Percentiles rank a stretch among this genome's conserved stretches.
Conservation (phyloP, 768 basidiomycete species). For the Psilocybe tampanensis region DNA sequence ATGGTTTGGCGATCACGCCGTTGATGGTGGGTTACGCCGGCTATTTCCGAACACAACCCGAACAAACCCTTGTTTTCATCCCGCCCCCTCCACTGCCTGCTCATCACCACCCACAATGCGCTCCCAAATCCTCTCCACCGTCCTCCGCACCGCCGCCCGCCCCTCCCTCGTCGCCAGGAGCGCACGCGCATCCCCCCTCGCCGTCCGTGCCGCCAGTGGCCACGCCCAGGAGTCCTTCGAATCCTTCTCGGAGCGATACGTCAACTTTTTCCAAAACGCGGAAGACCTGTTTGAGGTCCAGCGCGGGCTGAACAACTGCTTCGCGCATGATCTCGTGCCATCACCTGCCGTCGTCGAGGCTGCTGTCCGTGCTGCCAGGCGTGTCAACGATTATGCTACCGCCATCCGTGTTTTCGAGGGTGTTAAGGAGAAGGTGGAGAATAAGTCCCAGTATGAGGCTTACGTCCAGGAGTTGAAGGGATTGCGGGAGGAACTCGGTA, state of each 20-base stretch:
- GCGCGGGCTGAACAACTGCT: constrained; percentile 99
- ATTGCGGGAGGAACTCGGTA: constrained; percentile 91
- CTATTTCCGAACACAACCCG: constrained; percentile 30
- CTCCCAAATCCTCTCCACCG: constrained; percentile 59
- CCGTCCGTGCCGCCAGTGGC: constrained; percentile 51
- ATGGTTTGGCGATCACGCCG: constrained; percentile 12
- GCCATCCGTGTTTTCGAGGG: constrained; percentile 97
- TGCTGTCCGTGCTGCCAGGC: constrained; percentile 82
- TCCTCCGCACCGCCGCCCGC: constrained; percentile 61
- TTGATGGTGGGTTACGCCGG: constrained; percentile 23
- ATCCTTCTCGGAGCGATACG: constrained; percentile 91
- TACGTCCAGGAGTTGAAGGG: constrained; percentile 91
- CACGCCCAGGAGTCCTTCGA: constrained; percentile 94
- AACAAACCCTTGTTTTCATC: constrained; percentile 30
- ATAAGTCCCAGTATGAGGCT: constrained; percentile 90
- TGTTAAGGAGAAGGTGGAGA: constrained; percentile 96
- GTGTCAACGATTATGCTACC: constrained; percentile 96
- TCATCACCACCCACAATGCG: constrained; percentile 44
- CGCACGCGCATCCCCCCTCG: constrained; percentile 40
- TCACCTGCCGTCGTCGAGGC: constrained; percentile 83
- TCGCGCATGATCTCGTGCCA: constrained; percentile 96
- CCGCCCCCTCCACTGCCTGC: constrained; percentile 16
- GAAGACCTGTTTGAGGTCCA: constrained; percentile 99
- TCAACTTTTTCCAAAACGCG: constrained; percentile 89
- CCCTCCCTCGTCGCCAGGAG: constrained; percentile 41